Evolutionary conservation across 495 filamentous ascomycete species (phyloP).

Genomic region (Coniosporium apollinis): DNA sequence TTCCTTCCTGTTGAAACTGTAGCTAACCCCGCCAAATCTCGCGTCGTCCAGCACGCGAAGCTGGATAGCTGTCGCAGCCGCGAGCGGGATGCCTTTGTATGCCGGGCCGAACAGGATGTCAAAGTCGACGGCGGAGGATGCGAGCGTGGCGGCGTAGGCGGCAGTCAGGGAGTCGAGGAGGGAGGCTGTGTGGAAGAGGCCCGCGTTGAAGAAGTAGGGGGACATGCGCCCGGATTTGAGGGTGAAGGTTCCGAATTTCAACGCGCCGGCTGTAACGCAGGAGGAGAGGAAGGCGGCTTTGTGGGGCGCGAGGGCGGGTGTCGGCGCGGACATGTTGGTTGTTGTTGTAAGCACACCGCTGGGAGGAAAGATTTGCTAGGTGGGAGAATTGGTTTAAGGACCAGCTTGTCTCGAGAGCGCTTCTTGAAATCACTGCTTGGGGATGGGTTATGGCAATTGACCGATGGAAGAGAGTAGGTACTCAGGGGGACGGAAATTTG

Average conservation of each 20-base stretch:
- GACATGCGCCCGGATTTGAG: slow-evolving; percentile 85
- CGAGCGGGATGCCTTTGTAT: slow-evolving; percentile 90
- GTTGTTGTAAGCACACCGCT: too few relatives aligned
- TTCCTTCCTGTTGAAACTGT: slow-evolving; percentile 91
- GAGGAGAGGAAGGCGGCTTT: slow-evolving; percentile 57
- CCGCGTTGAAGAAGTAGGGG: slow-evolving; percentile 98
- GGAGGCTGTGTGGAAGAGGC: slow-evolving; percentile 60
- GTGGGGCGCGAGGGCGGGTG: slow-evolving; percentile 17
- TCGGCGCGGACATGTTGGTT: too few relatives aligned
- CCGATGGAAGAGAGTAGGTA: too few relatives aligned
- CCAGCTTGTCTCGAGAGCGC: too few relatives aligned
- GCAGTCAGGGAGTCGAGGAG: slow-evolving; percentile 55
- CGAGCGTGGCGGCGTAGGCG: slow-evolving; percentile 66
- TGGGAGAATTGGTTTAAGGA: too few relatives aligned
- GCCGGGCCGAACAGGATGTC: slow-evolving; percentile 72
- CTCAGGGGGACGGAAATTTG: too few relatives aligned
- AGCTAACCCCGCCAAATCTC: slow-evolving; percentile 43
- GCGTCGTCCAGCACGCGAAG: slow-evolving; percentile 43
- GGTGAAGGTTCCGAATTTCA: slow-evolving; percentile 76
- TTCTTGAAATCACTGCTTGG: too few relatives aligned
- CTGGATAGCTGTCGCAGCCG: slow-evolving; percentile 51
- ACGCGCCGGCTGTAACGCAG: slow-evolving; percentile 53
- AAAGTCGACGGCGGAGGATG: slow-evolving; percentile 31
- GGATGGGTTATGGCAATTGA: too few relatives aligned
- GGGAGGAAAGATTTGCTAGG: too few relatives aligned